A percentile compares a stretch with the other conserved stretches of the same genome.
phyloP scores from a whole-genome alignment of 2,329 filamentous ascomycete species.

The Sarocladium brachiariae region DNA sequence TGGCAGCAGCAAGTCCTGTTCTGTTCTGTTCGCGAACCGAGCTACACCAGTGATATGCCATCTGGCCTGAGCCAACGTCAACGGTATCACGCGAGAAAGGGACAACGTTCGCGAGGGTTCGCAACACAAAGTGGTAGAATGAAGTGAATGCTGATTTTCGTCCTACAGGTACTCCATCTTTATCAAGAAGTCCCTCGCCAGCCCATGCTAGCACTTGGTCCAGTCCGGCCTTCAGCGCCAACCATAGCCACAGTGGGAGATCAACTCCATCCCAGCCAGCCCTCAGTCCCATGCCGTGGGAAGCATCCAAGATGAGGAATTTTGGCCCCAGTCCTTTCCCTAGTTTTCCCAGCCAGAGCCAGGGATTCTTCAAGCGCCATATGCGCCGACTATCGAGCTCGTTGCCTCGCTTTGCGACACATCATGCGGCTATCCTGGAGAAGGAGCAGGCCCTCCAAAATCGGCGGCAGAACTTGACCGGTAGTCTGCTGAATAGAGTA shows the following conservation, averaged over 20 bases:
- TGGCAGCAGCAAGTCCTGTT: not conserved
- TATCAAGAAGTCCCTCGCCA: slow-evolving; percentile 84
- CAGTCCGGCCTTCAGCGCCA: slow-evolving; percentile 69
- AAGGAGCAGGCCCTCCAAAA: slow-evolving; percentile 61
- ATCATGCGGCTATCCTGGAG: slow-evolving; percentile 50
- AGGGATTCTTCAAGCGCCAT: slow-evolving; percentile 81
- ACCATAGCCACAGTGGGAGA: slow-evolving; percentile 58
- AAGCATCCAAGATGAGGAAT: slow-evolving; percentile 71
- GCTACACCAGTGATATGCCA: not conserved
- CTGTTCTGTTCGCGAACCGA: not conserved
- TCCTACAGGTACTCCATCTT: slow-evolving; percentile 51
- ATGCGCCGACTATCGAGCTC: slow-evolving; percentile 74
- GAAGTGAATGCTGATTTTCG: slow-evolving; percentile 19
- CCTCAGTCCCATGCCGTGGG: slow-evolving; percentile 65
- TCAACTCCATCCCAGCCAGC: slow-evolving; percentile 57
- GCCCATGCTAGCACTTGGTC: slow-evolving; percentile 81
- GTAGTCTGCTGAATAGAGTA: slow-evolving; percentile 39
- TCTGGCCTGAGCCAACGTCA: too few relatives aligned
- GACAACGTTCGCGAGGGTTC: too few relatives aligned
- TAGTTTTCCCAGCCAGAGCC: slow-evolving; percentile 72
- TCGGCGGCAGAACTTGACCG: not conserved
- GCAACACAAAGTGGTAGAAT: too few relatives aligned
- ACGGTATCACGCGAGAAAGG: not conserved
- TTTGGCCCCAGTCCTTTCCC: slow-evolving; percentile 68
- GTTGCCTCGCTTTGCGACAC: slow-evolving; percentile 63